Evolutionary conservation across 2,329 filamentous ascomycete species (phyloP).

Genomic region (Fusarium keratoplasticum): DNA sequence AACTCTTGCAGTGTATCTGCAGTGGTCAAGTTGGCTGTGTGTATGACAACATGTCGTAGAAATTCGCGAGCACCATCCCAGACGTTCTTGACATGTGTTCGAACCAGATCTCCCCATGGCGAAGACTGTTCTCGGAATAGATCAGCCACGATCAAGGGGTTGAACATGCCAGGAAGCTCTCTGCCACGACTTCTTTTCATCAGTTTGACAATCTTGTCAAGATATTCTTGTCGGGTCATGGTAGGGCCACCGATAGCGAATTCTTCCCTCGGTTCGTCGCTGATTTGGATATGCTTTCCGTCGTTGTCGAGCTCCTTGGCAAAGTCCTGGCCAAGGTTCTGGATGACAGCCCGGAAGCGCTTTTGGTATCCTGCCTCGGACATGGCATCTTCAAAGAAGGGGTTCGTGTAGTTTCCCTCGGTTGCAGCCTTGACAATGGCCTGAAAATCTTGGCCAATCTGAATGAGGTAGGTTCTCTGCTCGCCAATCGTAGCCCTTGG

Average conservation of each 20-base stretch:
- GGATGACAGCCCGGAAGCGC: slow-evolving; percentile 65
- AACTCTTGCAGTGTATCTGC: slow-evolving; percentile 13
- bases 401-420: slow-evolving; percentile 63
- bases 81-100: slow-evolving; percentile 18
- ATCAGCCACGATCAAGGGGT: slow-evolving; percentile 67
- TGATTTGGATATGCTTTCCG: slow-evolving; percentile 56
- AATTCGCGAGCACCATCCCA: slow-evolving; percentile 26
- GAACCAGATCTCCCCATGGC: slow-evolving; percentile 64
- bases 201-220: slow-evolving; percentile 33
- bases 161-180: slow-evolving; percentile 72
- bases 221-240: slow-evolving; percentile 28
- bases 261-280: slow-evolving; percentile 6
- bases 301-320: slow-evolving; percentile 52
- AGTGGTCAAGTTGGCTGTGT: slow-evolving; percentile 32
- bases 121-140: slow-evolving; percentile 69
- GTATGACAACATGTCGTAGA: slow-evolving; percentile 1
- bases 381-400: slow-evolving; percentile 60
- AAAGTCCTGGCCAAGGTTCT: slow-evolving; percentile 62
- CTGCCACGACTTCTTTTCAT: slow-evolving; percentile 47
- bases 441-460: slow-evolving; percentile 58
- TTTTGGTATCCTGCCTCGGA: slow-evolving; percentile 50
- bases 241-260: neutral
- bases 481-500: slow-evolving; percentile 58
- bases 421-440: slow-evolving; percentile 58
- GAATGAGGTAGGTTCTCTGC: slow-evolving; percentile 61